These are phyloP conservation scores for Spongispora temasekensis DNA, from an alignment of 1,284 basidiomycete genomes.

Conservation along the genomic window DNA sequence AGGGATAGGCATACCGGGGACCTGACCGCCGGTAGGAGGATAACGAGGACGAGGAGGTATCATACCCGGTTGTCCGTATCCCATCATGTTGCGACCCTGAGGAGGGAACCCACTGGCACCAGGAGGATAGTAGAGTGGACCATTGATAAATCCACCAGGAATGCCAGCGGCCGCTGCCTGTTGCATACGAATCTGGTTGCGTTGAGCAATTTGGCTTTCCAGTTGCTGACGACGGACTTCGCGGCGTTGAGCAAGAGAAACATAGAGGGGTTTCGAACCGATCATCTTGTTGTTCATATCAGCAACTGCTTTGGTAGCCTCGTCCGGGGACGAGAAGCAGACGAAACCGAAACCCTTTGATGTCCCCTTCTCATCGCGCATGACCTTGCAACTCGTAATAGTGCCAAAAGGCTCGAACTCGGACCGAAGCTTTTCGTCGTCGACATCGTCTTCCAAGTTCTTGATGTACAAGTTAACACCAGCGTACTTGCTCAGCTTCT, in stretches of 20 bases:
- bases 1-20: conserved; percentile 74
- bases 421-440: conserved; percentile 91
- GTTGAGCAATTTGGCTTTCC: conserved; percentile 97
- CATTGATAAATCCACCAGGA: conserved; percentile 80
- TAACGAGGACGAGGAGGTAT: conserved; percentile 86
- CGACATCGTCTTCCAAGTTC: conserved; percentile 93
- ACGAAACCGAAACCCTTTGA: conserved; percentile 99
- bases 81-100: conserved; percentile 80
- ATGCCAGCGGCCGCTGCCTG: conserved; percentile 87
- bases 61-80: conserved; percentile 81
- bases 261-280: conserved; percentile 97
- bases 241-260: conserved; percentile 97
- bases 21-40: conserved; percentile 67
- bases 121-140: conserved; percentile 87
- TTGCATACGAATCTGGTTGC: conserved; percentile 93
- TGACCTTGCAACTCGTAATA: conserved; percentile 99
- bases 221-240: conserved; percentile 98
- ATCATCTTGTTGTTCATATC: conserved; percentile 99
- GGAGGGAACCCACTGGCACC: conserved; percentile 81
- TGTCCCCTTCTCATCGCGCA: conserved; percentile 92
- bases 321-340: conserved; percentile 98
- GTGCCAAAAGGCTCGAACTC: conserved; percentile 98
- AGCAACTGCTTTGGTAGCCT: conserved; percentile 98
- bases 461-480: conserved; percentile 99
- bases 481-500: conserved; percentile 98